Conservation (phyloP, 1,139 yeast genomes). For the Saccharomyces hybrid region DNA sequence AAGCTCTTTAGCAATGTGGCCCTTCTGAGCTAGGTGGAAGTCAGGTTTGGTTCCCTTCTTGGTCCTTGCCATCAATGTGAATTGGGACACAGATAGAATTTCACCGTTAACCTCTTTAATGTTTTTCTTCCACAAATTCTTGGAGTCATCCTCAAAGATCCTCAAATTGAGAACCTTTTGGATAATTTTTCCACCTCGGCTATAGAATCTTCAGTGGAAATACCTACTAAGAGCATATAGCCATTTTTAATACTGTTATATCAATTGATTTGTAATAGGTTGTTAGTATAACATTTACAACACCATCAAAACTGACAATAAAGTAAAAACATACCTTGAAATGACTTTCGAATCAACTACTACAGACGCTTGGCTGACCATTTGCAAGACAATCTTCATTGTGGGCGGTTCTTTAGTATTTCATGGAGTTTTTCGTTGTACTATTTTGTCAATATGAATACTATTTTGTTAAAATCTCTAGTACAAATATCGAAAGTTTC, state of each 20-base stretch:
- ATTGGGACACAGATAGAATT: slow-evolving; percentile 72
- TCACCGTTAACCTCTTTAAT: slow-evolving; percentile 48
- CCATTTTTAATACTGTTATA: slow-evolving; percentile 57
- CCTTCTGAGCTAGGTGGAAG: slow-evolving; percentile 83
- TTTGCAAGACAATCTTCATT: slow-evolving; percentile 86
- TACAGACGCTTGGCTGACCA: slow-evolving; percentile 81
- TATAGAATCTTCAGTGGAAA: slow-evolving; percentile 64
- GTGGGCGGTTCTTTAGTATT: background rate
- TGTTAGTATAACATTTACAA: slow-evolving; percentile 1
- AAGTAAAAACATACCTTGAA: slow-evolving; percentile 48
- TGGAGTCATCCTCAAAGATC: slow-evolving; percentile 55
- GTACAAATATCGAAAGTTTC: background rate
- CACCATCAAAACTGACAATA: background rate
- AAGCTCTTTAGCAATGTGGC: slow-evolving; percentile 56
- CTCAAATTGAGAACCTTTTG: slow-evolving; percentile 59
- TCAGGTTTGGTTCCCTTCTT: slow-evolving; percentile 92
- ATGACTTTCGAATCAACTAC: slow-evolving; percentile 64
- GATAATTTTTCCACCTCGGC: slow-evolving; percentile 66
- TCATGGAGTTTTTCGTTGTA: background rate
- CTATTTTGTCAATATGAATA: too few relatives aligned
- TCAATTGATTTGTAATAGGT: background rate
- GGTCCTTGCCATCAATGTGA: slow-evolving; percentile 75
- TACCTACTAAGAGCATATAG: slow-evolving; percentile 73
- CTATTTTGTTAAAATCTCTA: too few relatives aligned
- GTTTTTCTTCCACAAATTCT: slow-evolving; percentile 53